Evolutionary conservation across 371 early-diverging fungal species (phyloP), one percentile per base, ranked within the genome.

Genomic region (Syncephalastrum monosporum): DNA sequence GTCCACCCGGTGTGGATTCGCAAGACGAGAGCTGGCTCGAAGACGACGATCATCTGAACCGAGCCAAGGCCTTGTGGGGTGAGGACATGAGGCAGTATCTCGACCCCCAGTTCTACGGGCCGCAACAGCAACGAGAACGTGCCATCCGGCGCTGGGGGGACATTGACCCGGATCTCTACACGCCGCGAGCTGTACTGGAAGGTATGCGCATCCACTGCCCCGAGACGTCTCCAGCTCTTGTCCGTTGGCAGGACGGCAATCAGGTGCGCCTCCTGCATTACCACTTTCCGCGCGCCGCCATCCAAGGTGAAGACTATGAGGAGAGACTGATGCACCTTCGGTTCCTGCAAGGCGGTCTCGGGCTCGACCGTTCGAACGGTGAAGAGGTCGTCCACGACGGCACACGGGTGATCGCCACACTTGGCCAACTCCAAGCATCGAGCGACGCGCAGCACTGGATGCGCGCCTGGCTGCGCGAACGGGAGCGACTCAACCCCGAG

Each of bases 11-110:
- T 4, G 4, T 29, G 6, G 46, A 29, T 4, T 14, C 23, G 5
- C 16, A 25, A 5, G 47, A 45, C 43, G 55, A 55, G 5, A n/a
- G 15, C 5, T 44, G 54, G 54, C 27, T 54, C 19, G 8, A 54
- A 7, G 54, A 42, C 25, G 54, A 54, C 3, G 45, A 54, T 0
- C 46, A 42, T 0, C 4, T 46, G 1, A n/a, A n/a, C 1, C 46
- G 14, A 1, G 46, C 55, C 12, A 19, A n/a, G 5, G 16, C 13
- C 3, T 5, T 25, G 2, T 55, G 55, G 55, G 45, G n/a, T 14
- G 16, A 12, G 7, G 27, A 24, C 15, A 55, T 55, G 55, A 46
- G 29, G 10, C 13, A 3, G 2, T 14, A 8, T 14, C 25, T 46
- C 10, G 46, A 44, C 7, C 46, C 25, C 16, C 44, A 44, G 29